These are phyloP conservation scores for Gaultheria prostrata DNA, from an alignment of 148 eudicot genomes.

Conservation along the genomic window DNA sequence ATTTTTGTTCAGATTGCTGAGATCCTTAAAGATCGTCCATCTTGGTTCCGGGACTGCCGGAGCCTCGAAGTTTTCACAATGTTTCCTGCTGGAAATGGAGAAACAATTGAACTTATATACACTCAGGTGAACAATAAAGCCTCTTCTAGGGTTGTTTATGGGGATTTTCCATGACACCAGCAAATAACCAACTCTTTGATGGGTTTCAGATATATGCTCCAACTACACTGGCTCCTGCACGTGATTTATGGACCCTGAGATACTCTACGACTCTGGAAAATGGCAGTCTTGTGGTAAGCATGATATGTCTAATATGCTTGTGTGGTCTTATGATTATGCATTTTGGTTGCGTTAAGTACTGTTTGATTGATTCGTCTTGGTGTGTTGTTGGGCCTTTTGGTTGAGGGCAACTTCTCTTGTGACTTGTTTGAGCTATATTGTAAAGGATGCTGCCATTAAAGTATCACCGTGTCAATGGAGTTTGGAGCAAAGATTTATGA, in stretches of 20 bases:
- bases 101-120: slow-evolving; percentile 84
- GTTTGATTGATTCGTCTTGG: background rate
- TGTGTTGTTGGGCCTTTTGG: background rate
- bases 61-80: slow-evolving; percentile 82
- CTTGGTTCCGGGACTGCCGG: slow-evolving; percentile 99
- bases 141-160: background rate
- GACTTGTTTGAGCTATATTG: background rate
- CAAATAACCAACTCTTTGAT: background rate
- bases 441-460: background rate
- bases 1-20: slow-evolving; percentile 64
- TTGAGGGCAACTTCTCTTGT: background rate
- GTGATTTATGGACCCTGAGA: slow-evolving; percentile 92
- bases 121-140: slow-evolving; percentile 51
- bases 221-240: slow-evolving; percentile 94
- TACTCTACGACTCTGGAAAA: slow-evolving; percentile 87
- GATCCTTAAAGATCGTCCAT: slow-evolving; percentile 95
- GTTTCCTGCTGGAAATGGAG: slow-evolving; percentile 92
- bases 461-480: background rate
- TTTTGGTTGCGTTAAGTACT: background rate
- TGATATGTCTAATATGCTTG: slow-evolving; percentile 1
- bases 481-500: background rate
- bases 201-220: slow-evolving; percentile 78
- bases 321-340: background rate
- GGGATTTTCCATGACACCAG: background rate
- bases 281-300: slow-evolving; percentile 89